Evolutionary conservation across 768 basidiomycete genomes (phyloP), one percentile per base, ranked within the genome.

Genomic region (Psilocybe azurescens): DNA sequence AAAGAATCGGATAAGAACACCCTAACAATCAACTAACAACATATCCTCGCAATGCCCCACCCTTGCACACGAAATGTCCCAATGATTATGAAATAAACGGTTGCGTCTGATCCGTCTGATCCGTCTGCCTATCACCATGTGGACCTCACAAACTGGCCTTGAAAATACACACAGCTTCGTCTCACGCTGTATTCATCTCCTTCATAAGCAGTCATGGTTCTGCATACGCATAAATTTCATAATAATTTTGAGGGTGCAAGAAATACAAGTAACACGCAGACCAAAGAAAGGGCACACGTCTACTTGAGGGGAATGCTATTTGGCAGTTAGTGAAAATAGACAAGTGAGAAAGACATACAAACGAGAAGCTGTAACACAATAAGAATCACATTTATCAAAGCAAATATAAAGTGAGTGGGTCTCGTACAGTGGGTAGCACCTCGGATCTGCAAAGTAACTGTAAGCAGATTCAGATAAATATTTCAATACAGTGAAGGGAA

Each of bases 291-390:
- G 56, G 48, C 33, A 51, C 50, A 49, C 56, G 64, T 78, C 86
- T 94, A 97, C 87, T 97, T 97, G 87, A 97, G 95, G 76, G 95
- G 95, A 75, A 98, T 96, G 81, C 87, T 89, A 71, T 20, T 59
- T 59, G 32, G 65, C 58, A 53, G 18, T 11, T 50, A 56, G 59
- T 13, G 29, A 46, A 52, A 36, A 16, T 38, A 49, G 48, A 50
- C 30, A 32, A 24, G 33, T 16, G 38, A 16, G 38, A 53, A 59
- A 20, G 2, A 83, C 86, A 68, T 73, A 89, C 86, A 91, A 91
- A 72, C 90, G 89, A 73, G 91, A 94, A 58, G 88, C 88, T 89
- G 74, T 24, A 20, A 32, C 62, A n/a, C 36, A 48, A 48, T 53
- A n/a, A 52, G 55, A 38, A 28, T 56, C n/a, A 56, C 11, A 11